Conservation (phyloP, 345 rosid genomes). For the Camelina laxa region DNA sequence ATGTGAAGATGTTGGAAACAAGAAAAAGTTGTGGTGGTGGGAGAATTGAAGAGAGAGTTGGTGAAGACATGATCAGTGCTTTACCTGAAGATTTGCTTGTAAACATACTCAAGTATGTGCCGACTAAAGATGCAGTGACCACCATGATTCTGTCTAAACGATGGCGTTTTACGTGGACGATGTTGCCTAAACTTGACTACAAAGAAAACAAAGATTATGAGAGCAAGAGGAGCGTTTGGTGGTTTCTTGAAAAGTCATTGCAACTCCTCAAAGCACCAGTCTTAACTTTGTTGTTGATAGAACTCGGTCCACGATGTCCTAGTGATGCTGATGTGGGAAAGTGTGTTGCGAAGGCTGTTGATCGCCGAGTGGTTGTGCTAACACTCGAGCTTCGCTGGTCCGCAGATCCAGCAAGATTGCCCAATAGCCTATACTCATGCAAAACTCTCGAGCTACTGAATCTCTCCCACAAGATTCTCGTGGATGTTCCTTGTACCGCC, state of each 20-base stretch:
- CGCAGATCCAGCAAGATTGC: not conserved
- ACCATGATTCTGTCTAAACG: conserved; percentile 4
- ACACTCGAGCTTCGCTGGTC: not conserved
- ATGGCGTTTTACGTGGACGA: not conserved
- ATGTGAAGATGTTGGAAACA: not conserved
- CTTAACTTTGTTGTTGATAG: not conserved
- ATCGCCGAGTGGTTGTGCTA: not conserved
- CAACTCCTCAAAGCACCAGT: not conserved
- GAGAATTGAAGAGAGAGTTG: not conserved
- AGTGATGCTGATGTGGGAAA: not conserved
- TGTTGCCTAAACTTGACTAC: not conserved
- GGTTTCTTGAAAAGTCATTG: not conserved
- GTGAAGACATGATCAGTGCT: not conserved
- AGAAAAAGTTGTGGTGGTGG: not conserved
- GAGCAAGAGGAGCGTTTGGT: not conserved
- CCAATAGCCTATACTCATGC: not conserved
- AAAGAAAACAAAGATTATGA: not conserved
- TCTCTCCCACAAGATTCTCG: conserved; percentile 6
- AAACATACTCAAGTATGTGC: not conserved
- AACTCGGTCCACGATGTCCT: conserved; percentile 1
- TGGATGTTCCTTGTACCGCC: not conserved
- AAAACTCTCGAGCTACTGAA: not conserved
- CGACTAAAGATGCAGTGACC: not conserved
- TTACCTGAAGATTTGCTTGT: conserved; percentile 12
- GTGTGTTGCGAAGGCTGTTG: not conserved